Percentiles rank a stretch among this genome's conserved stretches.
Conservation (phyloP, 129 eudicot genomes). For the Oenanthe sinensis region DNA sequence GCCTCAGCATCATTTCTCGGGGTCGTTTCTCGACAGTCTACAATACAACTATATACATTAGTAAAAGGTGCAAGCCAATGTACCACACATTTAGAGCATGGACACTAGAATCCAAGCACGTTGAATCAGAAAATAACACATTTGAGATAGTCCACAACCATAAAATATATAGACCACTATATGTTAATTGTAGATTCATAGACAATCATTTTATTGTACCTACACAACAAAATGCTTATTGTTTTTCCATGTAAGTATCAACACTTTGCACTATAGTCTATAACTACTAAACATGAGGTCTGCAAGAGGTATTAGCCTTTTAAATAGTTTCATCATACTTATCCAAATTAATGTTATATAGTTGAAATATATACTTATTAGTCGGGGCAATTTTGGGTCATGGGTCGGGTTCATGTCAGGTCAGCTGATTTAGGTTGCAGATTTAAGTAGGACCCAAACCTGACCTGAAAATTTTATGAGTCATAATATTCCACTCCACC, state of each 20-base stretch:
- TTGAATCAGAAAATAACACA: background rate
- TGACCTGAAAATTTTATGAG: background rate
- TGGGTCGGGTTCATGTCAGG: background rate
- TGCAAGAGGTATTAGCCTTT: background rate
- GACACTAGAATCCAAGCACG: background rate
- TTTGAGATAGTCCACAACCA: background rate
- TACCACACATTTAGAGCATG: background rate
- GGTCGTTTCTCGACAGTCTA: slow-evolving; percentile 98
- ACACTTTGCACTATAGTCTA: background rate
- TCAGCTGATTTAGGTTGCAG: background rate
- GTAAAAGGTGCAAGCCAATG: background rate
- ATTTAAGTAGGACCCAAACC: background rate
- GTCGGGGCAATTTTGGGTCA: background rate
- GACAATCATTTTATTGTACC: background rate
- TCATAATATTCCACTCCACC: background rate
- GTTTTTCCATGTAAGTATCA: background rate
- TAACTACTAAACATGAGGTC: background rate
- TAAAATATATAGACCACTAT: background rate
- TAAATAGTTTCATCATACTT: background rate
- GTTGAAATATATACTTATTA: background rate
- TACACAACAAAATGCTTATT: background rate
- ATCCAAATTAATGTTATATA: background rate
- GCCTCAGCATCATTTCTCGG: slow-evolving; percentile 88
- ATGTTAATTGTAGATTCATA: background rate
- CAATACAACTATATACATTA: slow-evolving; percentile 11